These are phyloP conservation scores for Moelleriella libera DNA, from an alignment of 2,329 filamentous ascomycete genomes.

Conservation along the genomic window DNA sequence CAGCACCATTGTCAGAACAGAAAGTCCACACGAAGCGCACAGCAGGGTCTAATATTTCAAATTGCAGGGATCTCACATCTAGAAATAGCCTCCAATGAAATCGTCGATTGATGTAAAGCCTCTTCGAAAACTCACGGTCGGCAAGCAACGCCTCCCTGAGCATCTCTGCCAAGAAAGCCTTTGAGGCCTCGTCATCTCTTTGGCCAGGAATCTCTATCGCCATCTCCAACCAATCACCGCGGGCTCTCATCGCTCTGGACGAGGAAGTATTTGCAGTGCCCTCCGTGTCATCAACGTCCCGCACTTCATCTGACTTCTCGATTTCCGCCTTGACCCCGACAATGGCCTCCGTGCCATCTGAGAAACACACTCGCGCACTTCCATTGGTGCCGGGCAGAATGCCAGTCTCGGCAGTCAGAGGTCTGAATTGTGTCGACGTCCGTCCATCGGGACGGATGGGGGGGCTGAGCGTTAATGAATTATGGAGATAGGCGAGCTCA, in stretches of 20 bases:
- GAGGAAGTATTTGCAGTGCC: conserved; percentile 1
- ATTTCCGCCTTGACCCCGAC: conserved; percentile 94
- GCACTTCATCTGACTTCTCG: conserved; percentile 45
- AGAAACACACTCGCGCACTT: conserved; percentile 83
- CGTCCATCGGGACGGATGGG: conserved; percentile 86
- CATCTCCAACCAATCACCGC: conserved; percentile 72
- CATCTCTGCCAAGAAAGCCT: conserved; percentile 79
- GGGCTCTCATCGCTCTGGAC: conserved; percentile 26
- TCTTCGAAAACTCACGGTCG: conserved; percentile 52
- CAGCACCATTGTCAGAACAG: neutral
- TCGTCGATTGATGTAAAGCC: conserved; percentile 72
- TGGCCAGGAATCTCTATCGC: conserved; percentile 83
- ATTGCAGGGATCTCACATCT: conserved; percentile 48
- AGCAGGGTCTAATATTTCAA: neutral
- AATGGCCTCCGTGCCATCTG: conserved; percentile 89
- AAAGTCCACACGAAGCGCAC: neutral
- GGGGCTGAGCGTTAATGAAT: conserved; percentile 64
- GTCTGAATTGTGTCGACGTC: conserved; percentile 72
- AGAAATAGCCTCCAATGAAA: conserved; percentile 97
- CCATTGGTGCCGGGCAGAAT: conserved; percentile 85
- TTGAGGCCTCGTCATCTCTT: conserved; percentile 80
- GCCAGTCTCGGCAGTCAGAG: conserved; percentile 77
- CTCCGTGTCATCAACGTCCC: conserved; percentile 11
- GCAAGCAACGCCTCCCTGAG: conserved; percentile 73
- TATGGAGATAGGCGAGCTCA: conserved; percentile 90